These are phyloP conservation scores for Pseudogymnoascus verrucosus DNA, from an alignment of 2,329 filamentous ascomycete species.

Conservation along the genomic window DNA sequence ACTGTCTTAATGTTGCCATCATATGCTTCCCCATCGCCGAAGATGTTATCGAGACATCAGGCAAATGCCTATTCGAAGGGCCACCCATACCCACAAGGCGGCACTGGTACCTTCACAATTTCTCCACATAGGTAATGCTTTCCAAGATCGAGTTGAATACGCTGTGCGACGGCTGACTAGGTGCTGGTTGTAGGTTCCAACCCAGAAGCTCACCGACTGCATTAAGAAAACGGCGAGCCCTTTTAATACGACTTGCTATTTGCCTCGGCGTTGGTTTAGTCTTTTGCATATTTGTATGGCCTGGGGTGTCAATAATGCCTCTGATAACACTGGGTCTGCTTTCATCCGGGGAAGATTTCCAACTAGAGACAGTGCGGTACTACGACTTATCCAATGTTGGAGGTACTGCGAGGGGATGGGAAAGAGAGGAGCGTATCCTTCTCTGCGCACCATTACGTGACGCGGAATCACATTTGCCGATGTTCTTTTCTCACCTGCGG, in stretches of 20 bases:
- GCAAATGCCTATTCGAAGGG: conserved; percentile 71
- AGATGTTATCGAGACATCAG: conserved; percentile 82
- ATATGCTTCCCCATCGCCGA: conserved; percentile 42
- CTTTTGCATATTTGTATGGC: conserved; percentile 69
- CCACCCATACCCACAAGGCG: conserved; percentile 60
- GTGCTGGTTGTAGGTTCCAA: conserved; percentile 57
- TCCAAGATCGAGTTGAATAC: conserved; percentile 7
- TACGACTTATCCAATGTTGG: conserved; percentile 91
- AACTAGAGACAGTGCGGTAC: conserved; percentile 92
- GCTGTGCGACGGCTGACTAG: neutral
- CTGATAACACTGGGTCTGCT: conserved; percentile 63
- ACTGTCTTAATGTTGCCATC: conserved; percentile 49
- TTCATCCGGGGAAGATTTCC: conserved; percentile 57
- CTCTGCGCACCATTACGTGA: conserved; percentile 92
- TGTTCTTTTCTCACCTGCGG: conserved; percentile 97
- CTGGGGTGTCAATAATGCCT: conserved; percentile 54
- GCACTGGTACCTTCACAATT: conserved; percentile 68
- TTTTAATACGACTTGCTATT: conserved; percentile 60
- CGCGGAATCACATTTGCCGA: conserved; percentile 80
- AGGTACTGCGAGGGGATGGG: conserved; percentile 89
- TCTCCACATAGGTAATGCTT: conserved; percentile 72
- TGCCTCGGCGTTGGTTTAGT: conserved; percentile 51
- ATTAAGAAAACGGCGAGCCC: conserved; percentile 62
- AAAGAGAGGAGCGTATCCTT: conserved; percentile 88
- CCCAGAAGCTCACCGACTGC: conserved; percentile 68